Evolutionary conservation across 768 basidiomycete species (phyloP).

Genomic region (Porphyrellus cyaneotinctus): DNA sequence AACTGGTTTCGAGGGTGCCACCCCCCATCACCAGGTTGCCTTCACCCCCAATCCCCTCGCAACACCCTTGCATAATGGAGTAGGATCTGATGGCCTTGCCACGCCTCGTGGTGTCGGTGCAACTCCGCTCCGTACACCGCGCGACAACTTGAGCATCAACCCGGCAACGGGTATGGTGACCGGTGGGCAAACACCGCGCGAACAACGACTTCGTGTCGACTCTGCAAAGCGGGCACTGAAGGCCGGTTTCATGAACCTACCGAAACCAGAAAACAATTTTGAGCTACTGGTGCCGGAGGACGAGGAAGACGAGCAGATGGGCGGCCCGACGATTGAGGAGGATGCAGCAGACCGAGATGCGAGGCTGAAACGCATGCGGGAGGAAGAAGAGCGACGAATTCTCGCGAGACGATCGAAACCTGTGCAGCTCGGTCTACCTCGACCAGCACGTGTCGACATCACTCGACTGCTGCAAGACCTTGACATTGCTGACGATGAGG

Average conservation of each 20-base stretch:
- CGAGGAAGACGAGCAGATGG: slow-evolving; percentile 49
- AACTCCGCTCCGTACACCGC: slow-evolving; percentile 93
- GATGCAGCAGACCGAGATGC: slow-evolving; percentile 94
- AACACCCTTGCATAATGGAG: slow-evolving; percentile 64
- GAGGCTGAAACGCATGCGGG: slow-evolving; percentile 54
- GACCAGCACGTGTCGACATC: slow-evolving; percentile 81
- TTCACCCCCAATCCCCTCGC: slow-evolving; percentile 97
- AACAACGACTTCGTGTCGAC: slow-evolving; percentile 57
- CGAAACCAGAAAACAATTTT: slow-evolving; percentile 95
- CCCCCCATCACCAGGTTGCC: slow-evolving; percentile 84
- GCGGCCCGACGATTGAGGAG: slow-evolving; percentile 47
- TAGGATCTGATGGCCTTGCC: slow-evolving; percentile 40
- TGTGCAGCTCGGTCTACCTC: slow-evolving; percentile 79
- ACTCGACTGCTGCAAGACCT: slow-evolving; percentile 59
- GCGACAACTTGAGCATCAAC: slow-evolving; percentile 91
- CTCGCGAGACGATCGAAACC: slow-evolving; percentile 79
- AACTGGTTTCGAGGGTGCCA: slow-evolving; percentile 92
- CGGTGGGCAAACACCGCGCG: slow-evolving; percentile 70
- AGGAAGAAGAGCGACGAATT: slow-evolving; percentile 74
- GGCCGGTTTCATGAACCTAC: slow-evolving; percentile 77
- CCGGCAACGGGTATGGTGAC: slow-evolving; percentile 52
- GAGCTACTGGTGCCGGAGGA: slow-evolving; percentile 91
- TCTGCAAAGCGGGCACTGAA: slow-evolving; percentile 74
- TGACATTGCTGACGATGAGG: slow-evolving; percentile 40
- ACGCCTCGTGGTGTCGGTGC: slow-evolving; percentile 57